A percentile compares a stretch with the other conserved stretches of the same genome.
Conservation (phyloP, 2,329 filamentous ascomycete genomes). For the Scytalidium sp. region DNA sequence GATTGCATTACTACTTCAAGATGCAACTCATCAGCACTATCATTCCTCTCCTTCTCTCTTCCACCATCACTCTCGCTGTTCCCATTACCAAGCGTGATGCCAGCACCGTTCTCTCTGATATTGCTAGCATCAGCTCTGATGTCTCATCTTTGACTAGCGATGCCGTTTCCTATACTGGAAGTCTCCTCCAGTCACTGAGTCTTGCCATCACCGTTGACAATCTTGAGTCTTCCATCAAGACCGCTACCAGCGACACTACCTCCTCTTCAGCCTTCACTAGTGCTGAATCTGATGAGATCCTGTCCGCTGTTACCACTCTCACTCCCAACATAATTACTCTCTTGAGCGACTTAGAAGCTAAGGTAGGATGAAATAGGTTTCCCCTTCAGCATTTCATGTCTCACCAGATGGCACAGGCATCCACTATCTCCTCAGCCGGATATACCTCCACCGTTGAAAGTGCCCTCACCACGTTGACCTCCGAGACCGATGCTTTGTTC, state of each 20-base stretch:
- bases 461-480: constrained; percentile 1
- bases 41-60: constrained; percentile 6
- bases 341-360: constrained; percentile 6
- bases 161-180: constrained; percentile 6
- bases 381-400: background rate
- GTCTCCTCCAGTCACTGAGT: constrained; percentile 5
- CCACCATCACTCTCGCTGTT: constrained; percentile 3
- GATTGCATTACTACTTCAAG: constrained; percentile 1
- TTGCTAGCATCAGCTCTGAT: constrained; percentile 9
- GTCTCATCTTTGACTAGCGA: constrained; percentile 6
- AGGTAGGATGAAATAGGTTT: constrained; percentile 2
- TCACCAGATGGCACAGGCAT: constrained; percentile 1
- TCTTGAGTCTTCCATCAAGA: constrained; percentile 7
- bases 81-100: constrained; percentile 5
- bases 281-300: background rate
- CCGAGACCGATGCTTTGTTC: constrained; percentile 6
- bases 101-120: constrained; percentile 7
- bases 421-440: constrained; percentile 3
- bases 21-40: constrained; percentile 10
- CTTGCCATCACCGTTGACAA: constrained; percentile 6
- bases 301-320: constrained; percentile 2
- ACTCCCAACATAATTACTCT: constrained; percentile 6
- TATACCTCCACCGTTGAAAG: constrained; percentile 3
- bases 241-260: constrained; percentile 6
- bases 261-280: background rate